Conservation (phyloP, 2,329 filamentous ascomycete genomes). For the Colletotrichum sp. region DNA sequence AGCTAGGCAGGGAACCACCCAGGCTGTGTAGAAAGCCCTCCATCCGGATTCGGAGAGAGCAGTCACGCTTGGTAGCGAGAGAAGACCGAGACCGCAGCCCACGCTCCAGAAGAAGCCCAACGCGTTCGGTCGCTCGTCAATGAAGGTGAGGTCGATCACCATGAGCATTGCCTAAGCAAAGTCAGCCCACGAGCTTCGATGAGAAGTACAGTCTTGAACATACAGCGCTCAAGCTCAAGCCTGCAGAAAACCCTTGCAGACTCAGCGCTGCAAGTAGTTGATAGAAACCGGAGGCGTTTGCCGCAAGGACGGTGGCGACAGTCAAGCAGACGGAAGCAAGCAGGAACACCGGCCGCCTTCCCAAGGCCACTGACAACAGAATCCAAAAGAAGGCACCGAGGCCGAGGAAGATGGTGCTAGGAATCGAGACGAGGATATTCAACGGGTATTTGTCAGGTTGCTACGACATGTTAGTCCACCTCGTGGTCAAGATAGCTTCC, state of each 20-base stretch:
- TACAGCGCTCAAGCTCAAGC: slow-evolving; percentile 33
- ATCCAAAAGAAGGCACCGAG: slow-evolving; percentile 40
- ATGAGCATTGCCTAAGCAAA: slow-evolving; percentile 33
- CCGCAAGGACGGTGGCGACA: slow-evolving; percentile 25
- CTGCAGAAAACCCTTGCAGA: slow-evolving; percentile 35
- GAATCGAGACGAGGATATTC: slow-evolving; percentile 8
- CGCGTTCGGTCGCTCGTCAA: slow-evolving; percentile 36
- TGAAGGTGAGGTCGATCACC: slow-evolving; percentile 42
- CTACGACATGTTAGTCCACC: slow-evolving; percentile 19
- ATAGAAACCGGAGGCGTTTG: slow-evolving; percentile 29
- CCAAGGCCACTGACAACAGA: slow-evolving; percentile 37
- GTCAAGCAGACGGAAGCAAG: slow-evolving; percentile 25
- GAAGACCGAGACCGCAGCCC: slow-evolving; percentile 27
- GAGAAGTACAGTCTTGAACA: neutral
- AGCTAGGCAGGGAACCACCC: slow-evolving; percentile 27
- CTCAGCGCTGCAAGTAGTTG: slow-evolving; percentile 31
- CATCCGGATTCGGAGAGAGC: slow-evolving; percentile 28
- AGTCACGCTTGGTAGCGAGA: slow-evolving; percentile 30
- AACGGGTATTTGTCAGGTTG: neutral
- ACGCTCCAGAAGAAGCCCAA: slow-evolving; percentile 38
- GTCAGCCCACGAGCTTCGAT: neutral
- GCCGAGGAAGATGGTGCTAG: slow-evolving; percentile 33
- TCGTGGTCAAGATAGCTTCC: neutral
- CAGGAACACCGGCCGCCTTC: slow-evolving; percentile 36
- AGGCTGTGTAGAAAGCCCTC: slow-evolving; percentile 35